Evolutionary conservation across 2,329 filamentous ascomycete genomes (phyloP).

Genomic region (Cercospora janseana): DNA sequence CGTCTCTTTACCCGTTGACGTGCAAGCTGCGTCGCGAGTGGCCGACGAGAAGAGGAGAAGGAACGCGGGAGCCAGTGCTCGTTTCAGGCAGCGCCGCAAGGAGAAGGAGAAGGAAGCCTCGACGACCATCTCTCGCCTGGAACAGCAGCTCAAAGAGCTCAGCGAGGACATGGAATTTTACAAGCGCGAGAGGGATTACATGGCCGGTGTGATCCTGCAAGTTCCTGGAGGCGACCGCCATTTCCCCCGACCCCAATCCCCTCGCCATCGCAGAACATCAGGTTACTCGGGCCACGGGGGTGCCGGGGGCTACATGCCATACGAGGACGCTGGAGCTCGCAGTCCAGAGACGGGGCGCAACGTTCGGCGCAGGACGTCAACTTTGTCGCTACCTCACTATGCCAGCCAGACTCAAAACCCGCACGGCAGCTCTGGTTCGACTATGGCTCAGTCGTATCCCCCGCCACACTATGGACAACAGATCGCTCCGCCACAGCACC

Average conservation of each 20-base stretch:
- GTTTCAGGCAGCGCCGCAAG: constrained; percentile 78
- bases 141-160: constrained; percentile 66
- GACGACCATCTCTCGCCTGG: constrained; percentile 66
- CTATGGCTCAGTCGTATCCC: constrained; percentile 21
- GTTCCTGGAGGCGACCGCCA: constrained; percentile 54
- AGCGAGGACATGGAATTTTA: constrained; percentile 71
- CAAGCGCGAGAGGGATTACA: constrained; percentile 67
- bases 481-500: constrained; percentile 26
- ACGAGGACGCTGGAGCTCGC: constrained; percentile 26
- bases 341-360: constrained; percentile 33
- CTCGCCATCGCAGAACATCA: constrained; percentile 37
- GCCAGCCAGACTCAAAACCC: constrained; percentile 16
- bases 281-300: constrained; percentile 15
- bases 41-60: constrained; percentile 82
- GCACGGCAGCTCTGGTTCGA: constrained; percentile 10
- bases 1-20: constrained; percentile 68
- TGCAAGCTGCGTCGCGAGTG: constrained; percentile 75
- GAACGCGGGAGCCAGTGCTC: constrained; percentile 80
- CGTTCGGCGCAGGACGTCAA: constrained; percentile 32
- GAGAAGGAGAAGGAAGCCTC: constrained; percentile 74
- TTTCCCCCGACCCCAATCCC: constrained; percentile 47
- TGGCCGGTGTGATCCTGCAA: constrained; percentile 64
- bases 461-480: constrained; percentile 25
- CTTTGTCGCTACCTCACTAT: constrained; percentile 28
- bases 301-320: constrained; percentile 23